Evolutionary conservation across 192 early-diverging fungal species (phyloP).

Genomic region (Coemansia umbellata): DNA sequence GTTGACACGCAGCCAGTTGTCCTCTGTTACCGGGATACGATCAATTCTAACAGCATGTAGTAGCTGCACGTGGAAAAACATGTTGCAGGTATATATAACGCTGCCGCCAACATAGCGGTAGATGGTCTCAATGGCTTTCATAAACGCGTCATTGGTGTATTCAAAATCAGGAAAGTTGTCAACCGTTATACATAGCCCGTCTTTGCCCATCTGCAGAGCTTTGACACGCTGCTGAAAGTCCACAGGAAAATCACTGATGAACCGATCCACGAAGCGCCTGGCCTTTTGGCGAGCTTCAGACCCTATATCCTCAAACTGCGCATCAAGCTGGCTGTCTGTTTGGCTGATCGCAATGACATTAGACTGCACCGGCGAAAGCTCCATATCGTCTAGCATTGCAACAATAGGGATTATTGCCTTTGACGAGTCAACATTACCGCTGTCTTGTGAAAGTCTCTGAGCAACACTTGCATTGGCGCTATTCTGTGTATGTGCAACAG

Average conservation of each 20-base stretch:
- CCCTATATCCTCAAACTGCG: constrained; percentile 18
- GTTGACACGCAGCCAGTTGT: constrained; percentile 26
- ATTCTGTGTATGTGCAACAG: constrained; percentile 8
- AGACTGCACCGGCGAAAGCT: constrained; percentile 14
- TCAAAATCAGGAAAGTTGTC: constrained; percentile 30
- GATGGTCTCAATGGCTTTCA: constrained; percentile 25
- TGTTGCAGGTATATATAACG: constrained; percentile 23
- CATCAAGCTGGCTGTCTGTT: constrained; percentile 21
- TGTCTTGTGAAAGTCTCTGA: constrained; percentile 16
- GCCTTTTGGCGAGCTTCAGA: constrained; percentile 16
- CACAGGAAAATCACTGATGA: constrained; percentile 17
- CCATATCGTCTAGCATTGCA: constrained; percentile 4
- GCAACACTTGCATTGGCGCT: background rate
- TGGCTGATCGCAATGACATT: constrained; percentile 11
- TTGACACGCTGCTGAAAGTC: constrained; percentile 44
- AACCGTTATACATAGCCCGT: constrained; percentile 25
- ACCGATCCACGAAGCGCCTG: constrained; percentile 29
- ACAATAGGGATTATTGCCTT: background rate
- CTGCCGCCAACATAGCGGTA: constrained; percentile 23
- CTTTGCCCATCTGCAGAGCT: constrained; percentile 10
- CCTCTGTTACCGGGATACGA: constrained; percentile 23
- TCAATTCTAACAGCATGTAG: constrained; percentile 12
- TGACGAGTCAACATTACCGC: constrained; percentile 22
- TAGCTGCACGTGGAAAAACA: constrained; percentile 40
- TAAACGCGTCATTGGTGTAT: constrained; percentile 16